Evolutionary conservation across 129 eudicot species (phyloP), one percentile per base, ranked within the genome.

Genomic region (Arctium minus): DNA sequence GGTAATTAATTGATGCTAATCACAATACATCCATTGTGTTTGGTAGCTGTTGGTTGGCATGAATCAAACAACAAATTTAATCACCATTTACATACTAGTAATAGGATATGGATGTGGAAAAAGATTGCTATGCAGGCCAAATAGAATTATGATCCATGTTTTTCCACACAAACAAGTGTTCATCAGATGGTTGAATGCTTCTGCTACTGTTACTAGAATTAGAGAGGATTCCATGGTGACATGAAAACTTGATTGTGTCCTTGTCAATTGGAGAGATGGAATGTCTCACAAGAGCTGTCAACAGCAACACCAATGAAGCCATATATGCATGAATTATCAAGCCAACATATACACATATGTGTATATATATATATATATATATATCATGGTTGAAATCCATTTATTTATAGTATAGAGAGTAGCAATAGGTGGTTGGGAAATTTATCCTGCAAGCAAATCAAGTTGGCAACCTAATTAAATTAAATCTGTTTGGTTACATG

Each of bases 221-320:
- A 8, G 50, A 42, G 50, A 9, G 12, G 50, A 42, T 42, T 11
- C 2, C 78, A 50, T 36, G 37, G 22, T 36, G 78, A 64, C 84
- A 72, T 33, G 72, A 72, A 72, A 80, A 71, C 78, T 72, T 50
- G 72, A 39, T 72, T 35, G 15, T 37, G 48, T 13, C 44, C 40
- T 68, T 29, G 30, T 29, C 38, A 37, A 72, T 37, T 37, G 38
- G 38, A 72, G 84, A 62, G 40, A 50, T 32, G 72, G 72, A 44
- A 33, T 80, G 72, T 11, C 75, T 53, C 78, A 80, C 71, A 8
- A 80, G 84, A 80, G 70, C 83, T 5, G 77, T 80, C 9, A 80
- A 70, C 3, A 80, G 83, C 71, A 80, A 80, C 77, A 80, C 72
- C 78, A 80, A 80, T 53, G 84, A 72, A 50, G 84, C 84, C 84